Conservation (phyloP, 2,329 filamentous ascomycete species). For the Fusarium chaquense region DNA sequence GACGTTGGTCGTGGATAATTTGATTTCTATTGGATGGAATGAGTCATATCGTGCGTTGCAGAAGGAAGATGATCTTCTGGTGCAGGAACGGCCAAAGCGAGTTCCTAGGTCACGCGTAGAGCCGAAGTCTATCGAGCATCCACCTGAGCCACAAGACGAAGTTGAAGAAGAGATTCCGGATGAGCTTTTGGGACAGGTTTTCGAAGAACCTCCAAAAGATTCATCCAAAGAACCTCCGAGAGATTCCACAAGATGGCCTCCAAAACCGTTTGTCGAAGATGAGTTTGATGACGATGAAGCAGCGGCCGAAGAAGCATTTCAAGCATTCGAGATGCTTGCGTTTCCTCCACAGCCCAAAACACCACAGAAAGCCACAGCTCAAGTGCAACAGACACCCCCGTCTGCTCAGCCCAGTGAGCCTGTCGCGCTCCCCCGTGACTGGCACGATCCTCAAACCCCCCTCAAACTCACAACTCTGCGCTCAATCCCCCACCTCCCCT, state of each 20-base stretch:
- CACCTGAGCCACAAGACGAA: neutral
- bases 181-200: neutral
- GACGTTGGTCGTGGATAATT: constrained; percentile 60
- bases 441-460: constrained; percentile 57
- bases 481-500: constrained; percentile 64
- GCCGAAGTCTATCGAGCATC: neutral
- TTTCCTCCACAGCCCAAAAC: constrained; percentile 26
- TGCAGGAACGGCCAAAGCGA: constrained; percentile 4
- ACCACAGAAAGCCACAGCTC: constrained; percentile 12
- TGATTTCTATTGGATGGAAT: constrained; percentile 63
- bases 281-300: constrained; percentile 36
- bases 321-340: constrained; percentile 55
- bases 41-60: constrained; percentile 52
- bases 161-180: neutral
- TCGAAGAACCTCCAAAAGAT: neutral
- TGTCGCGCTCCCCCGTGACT: constrained; percentile 56
- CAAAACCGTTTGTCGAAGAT: neutral
- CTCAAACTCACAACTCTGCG: constrained; percentile 65
- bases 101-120: constrained; percentile 1
- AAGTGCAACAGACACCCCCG: constrained; percentile 7
- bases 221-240: neutral
- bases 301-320: constrained; percentile 52
- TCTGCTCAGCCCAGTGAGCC: constrained; percentile 47
- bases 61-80: constrained; percentile 5
- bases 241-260: neutral